These are phyloP conservation scores for Obba rivulosa DNA, from an alignment of 768 basidiomycete genomes.

Conservation along the genomic window DNA sequence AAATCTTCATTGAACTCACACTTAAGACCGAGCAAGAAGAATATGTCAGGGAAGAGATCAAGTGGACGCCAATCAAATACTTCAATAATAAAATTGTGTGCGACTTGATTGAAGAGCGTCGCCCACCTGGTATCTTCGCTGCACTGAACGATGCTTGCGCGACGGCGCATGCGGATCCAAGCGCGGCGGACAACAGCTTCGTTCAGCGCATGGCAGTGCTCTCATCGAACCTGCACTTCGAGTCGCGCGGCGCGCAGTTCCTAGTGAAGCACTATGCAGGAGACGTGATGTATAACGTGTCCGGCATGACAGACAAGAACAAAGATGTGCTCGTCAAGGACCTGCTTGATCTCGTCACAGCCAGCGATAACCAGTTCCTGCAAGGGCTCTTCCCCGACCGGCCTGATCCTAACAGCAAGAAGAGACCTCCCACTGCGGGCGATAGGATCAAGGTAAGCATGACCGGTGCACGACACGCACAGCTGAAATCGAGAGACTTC, in stretches of 20 bases:
- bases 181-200: constrained; percentile 96
- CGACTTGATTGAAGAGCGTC: constrained; percentile 93
- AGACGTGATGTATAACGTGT: constrained; percentile 95
- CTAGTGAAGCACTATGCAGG: constrained; percentile 96
- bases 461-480: background rate
- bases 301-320: constrained; percentile 99
- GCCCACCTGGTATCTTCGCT: constrained; percentile 96
- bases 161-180: constrained; percentile 95
- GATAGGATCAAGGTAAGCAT: constrained; percentile 87
- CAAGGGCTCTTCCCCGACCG: constrained; percentile 89
- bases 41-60: constrained; percentile 96
- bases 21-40: constrained; percentile 99
- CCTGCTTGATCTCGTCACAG: constrained; percentile 80
- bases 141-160: constrained; percentile 99
- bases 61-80: constrained; percentile 99
- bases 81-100: constrained; percentile 99
- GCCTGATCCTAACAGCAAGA: constrained; percentile 95
- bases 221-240: constrained; percentile 87
- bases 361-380: constrained; percentile 79
- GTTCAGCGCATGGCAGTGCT: constrained; percentile 83
- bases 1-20: constrained; percentile 98
- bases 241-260: constrained; percentile 91
- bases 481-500: too few relatives aligned
- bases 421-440: constrained; percentile 94
- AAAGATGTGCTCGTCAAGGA: constrained; percentile 97